Evolutionary conservation across 2,329 filamentous ascomycete species (phyloP).

Genomic region (Diaporthe citriasiana): DNA sequence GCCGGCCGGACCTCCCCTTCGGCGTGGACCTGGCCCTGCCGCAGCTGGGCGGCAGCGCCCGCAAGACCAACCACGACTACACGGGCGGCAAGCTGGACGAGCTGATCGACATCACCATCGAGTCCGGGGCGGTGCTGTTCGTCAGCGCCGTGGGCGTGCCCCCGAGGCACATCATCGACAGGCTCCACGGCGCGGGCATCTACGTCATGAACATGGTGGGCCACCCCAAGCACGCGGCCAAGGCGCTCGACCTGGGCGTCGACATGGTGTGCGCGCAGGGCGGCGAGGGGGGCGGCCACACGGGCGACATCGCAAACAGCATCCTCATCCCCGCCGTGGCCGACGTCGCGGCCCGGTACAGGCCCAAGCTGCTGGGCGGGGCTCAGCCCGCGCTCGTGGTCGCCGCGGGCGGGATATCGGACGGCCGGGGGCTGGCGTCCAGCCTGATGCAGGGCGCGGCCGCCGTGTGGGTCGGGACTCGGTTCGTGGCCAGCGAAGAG

Average conservation of each 20-base stretch:
- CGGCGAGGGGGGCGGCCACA: slow-evolving; percentile 94
- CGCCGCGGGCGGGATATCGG: slow-evolving; percentile 88
- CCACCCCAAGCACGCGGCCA: slow-evolving; percentile 89
- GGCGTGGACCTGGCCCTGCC: slow-evolving; percentile 93
- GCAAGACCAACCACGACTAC: slow-evolving; percentile 96
- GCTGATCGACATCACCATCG: slow-evolving; percentile 87
- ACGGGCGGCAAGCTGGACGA: slow-evolving; percentile 90
- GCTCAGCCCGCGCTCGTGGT: slow-evolving; percentile 81
- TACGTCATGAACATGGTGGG: slow-evolving; percentile 98
- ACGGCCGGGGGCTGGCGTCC: slow-evolving; percentile 84
- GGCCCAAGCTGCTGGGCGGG: slow-evolving; percentile 77
- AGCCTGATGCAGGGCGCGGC: slow-evolving; percentile 89
- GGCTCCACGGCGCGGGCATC: slow-evolving; percentile 84
- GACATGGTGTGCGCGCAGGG: slow-evolving; percentile 95
- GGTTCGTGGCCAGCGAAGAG: slow-evolving; percentile 88
- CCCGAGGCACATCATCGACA: slow-evolving; percentile 78
- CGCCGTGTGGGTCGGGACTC: slow-evolving; percentile 94
- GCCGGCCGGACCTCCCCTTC: slow-evolving; percentile 79
- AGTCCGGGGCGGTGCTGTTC: slow-evolving; percentile 86
- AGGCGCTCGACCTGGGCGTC: slow-evolving; percentile 87
- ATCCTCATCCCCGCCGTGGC: slow-evolving; percentile 90
- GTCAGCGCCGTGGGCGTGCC: slow-evolving; percentile 92
- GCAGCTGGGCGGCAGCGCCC: slow-evolving; percentile 85
- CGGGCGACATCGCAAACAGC: slow-evolving; percentile 87
- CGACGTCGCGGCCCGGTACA: slow-evolving; percentile 82